Conservation (phyloP, 495 filamentous ascomycete genomes). For the Lepraria neglecta region DNA sequence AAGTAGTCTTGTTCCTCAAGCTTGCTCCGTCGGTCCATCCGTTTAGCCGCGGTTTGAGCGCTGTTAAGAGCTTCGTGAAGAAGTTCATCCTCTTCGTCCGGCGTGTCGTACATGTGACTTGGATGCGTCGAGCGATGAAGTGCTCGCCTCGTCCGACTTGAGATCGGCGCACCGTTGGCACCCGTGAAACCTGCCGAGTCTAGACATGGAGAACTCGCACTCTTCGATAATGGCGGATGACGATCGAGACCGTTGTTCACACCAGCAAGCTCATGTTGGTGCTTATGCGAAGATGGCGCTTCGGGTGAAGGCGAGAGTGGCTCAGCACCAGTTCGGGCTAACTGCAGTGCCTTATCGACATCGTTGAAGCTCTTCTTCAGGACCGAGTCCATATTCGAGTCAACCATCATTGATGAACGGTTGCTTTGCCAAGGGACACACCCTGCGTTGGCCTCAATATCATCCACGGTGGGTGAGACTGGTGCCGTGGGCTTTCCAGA, state of each 20-base stretch:
- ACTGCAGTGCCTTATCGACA: slow-evolving; percentile 73
- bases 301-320: slow-evolving; percentile 46
- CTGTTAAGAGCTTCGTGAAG: slow-evolving; percentile 72
- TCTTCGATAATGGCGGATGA: slow-evolving; percentile 71
- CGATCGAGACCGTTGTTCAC: slow-evolving; percentile 45
- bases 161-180: slow-evolving; percentile 54
- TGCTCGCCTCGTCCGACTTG: slow-evolving; percentile 76
- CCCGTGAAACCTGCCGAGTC: slow-evolving; percentile 55
- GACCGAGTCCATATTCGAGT: slow-evolving; percentile 49
- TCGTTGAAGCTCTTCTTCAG: slow-evolving; percentile 59
- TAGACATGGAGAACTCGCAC: slow-evolving; percentile 53
- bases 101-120: slow-evolving; percentile 78
- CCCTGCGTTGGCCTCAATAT: slow-evolving; percentile 85
- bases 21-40: slow-evolving; percentile 46
- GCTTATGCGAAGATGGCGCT: slow-evolving; percentile 45
- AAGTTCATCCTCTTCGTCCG: slow-evolving; percentile 94
- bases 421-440: slow-evolving; percentile 82
- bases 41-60: slow-evolving; percentile 50
- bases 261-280: slow-evolving; percentile 27
- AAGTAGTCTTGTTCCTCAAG: slow-evolving; percentile 34
- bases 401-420: slow-evolving; percentile 76
- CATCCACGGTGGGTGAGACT: slow-evolving; percentile 66
- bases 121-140: slow-evolving; percentile 69
- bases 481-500: slow-evolving; percentile 82
- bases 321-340: slow-evolving; percentile 59